Base-by-base conservation (phyloP, 2,329 filamentous ascomycete species). In the Tolypocladium paradoxum region DNA sequence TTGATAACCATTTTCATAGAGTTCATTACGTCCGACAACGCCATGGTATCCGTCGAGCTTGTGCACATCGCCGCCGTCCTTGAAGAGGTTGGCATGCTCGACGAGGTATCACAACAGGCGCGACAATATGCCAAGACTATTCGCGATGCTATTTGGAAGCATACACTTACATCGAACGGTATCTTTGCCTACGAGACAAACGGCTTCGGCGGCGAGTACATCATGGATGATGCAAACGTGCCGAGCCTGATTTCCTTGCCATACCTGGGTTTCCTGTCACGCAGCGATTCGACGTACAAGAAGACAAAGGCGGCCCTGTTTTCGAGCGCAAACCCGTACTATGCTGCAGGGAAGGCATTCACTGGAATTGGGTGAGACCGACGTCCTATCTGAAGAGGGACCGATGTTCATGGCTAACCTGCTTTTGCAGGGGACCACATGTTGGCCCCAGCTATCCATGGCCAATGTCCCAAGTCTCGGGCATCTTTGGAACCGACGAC, bases 231-330 rank as follows among this genome's bases (percentile, higher is more conserved):
- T 54, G 83, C 84, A 34, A 88, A 88, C 57, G 81, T 88, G 49
- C 84, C 85, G 0, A 83, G 78, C 14, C 74, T 88, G 2, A 74
- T 88, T 38, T 79, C 81, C 2, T 76, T 83, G 29, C 84, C 84
- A 0, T 81, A 87, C 61, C 70, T 85, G 51, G 80, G 82, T 11
- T 87, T 83, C 58, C 65, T 82, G 0, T 70, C 76, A 14, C 68
- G 73, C 24, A 73, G 79, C 33, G 81, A 91, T 59, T 60, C 76
- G 5, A 75, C 87, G 2, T 95, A 95, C 66, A 79, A 85, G 62
- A 90, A 88, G 65, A 95, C 90, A 0, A 79, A 90, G 53, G 78
- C 78, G 53, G 92, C 91, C 78, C 82, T 93, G 54, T 77, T 95
- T 22, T 80, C 81, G 53, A 79, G 81, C 53, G 81, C 82, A 0